phyloP scores from a whole-genome alignment of 768 basidiomycete genomes.

The Lactifluus piperatus region DNA sequence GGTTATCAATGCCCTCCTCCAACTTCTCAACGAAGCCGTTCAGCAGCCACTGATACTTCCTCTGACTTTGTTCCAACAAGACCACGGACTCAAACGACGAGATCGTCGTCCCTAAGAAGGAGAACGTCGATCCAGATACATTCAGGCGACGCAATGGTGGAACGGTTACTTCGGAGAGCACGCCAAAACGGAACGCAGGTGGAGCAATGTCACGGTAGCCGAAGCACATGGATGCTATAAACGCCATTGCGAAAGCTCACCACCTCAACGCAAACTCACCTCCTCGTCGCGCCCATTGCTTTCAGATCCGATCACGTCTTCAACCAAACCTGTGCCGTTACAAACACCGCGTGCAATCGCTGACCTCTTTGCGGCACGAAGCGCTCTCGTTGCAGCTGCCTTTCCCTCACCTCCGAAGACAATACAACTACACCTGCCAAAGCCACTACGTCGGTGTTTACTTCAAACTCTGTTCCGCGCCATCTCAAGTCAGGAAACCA shows the following conservation, averaged over 20 bases:
- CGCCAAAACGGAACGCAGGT: slow-evolving; percentile 40
- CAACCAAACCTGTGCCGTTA: not conserved
- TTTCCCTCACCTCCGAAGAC: slow-evolving; percentile 11
- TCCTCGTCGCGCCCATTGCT: slow-evolving; percentile 17
- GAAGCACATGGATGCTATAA: slow-evolving; percentile 47
- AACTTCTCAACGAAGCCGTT: slow-evolving; percentile 20
- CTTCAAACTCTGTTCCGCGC: slow-evolving; percentile 9
- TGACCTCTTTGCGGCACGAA: slow-evolving; percentile 18
- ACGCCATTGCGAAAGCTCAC: slow-evolving; percentile 28
- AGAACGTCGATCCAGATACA: slow-evolving; percentile 53
- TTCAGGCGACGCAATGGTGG: slow-evolving; percentile 29
- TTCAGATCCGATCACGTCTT: slow-evolving; percentile 13
- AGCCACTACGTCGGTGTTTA: not conserved
- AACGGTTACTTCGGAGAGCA: not conserved
- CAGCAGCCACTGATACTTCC: slow-evolving; percentile 37
- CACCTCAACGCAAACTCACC: slow-evolving; percentile 14
- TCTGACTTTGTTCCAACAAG: slow-evolving; percentile 35
- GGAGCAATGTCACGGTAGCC: slow-evolving; percentile 64
- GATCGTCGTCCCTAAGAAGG: slow-evolving; percentile 57
- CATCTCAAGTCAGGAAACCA: slow-evolving; percentile 28
- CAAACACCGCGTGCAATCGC: slow-evolving; percentile 13
- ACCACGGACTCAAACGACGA: slow-evolving; percentile 38
- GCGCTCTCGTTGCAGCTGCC: slow-evolving; percentile 15
- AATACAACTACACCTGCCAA: not conserved
- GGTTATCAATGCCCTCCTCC: slow-evolving; percentile 27